These are phyloP conservation scores for Flaveria robusta DNA, from an alignment of 129 eudicot species.

Conservation along the genomic window DNA sequence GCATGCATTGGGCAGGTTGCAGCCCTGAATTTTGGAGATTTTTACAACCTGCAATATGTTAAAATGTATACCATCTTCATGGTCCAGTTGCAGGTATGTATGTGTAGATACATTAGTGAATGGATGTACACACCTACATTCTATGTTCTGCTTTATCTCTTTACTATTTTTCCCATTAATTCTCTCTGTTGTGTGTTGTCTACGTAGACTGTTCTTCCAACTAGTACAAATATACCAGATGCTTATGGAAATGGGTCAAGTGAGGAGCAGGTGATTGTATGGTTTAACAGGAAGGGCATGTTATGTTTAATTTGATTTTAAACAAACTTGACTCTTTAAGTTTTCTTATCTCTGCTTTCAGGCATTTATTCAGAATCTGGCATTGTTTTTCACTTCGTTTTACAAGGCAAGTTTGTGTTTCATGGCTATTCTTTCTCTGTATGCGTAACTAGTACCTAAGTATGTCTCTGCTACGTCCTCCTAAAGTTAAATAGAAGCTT, in stretches of 20 bases:
- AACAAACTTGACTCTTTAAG: constrained; percentile 16
- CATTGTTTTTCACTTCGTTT: constrained; percentile 91
- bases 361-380: constrained; percentile 99
- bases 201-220: constrained; percentile 69
- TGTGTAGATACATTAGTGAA: neutral
- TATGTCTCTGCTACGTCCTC: constrained; percentile 11
- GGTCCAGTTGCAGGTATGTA: constrained; percentile 85
- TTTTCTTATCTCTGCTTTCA: constrained; percentile 34
- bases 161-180: neutral
- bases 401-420: constrained; percentile 60
- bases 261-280: constrained; percentile 81
- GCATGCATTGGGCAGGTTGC: constrained; percentile 66
- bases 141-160: constrained; percentile 12
- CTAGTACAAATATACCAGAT: constrained; percentile 66
- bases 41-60: constrained; percentile 70
- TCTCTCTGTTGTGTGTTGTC: constrained; percentile 25
- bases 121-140: constrained; percentile 9
- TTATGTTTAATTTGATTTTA: neutral
- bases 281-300: constrained; percentile 18
- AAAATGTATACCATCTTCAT: constrained; percentile 79
- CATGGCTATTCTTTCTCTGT: constrained; percentile 8
- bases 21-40: constrained; percentile 85
- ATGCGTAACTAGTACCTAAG: neutral
- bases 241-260: constrained; percentile 81
- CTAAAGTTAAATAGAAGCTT: neutral